These are phyloP conservation scores for Lachnellula arida DNA, from an alignment of 2,329 filamentous ascomycete genomes.

Conservation along the genomic window DNA sequence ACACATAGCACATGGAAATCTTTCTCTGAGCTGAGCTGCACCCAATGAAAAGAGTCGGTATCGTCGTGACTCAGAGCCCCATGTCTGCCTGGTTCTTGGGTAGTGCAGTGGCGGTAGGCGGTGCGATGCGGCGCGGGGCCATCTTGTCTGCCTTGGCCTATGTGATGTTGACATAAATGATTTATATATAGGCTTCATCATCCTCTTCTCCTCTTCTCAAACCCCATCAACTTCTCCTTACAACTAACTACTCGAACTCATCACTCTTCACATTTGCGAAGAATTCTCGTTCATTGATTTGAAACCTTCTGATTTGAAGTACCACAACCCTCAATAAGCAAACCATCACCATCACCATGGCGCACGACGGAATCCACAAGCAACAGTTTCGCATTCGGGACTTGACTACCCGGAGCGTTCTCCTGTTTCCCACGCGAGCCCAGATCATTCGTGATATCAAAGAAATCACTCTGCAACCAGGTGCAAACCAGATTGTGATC, in stretches of 20 bases:
- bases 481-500: conserved; percentile 52
- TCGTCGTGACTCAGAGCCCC: background rate
- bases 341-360: conserved; percentile 15
- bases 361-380: conserved; percentile 25
- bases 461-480: conserved; percentile 47
- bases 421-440: conserved; percentile 57
- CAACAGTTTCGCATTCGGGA: conserved; percentile 53
- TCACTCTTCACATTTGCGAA: background rate
- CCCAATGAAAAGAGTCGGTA: background rate
- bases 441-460: conserved; percentile 58
- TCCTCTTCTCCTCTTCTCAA: background rate
- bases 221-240: background rate
- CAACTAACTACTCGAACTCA: background rate
- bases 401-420: conserved; percentile 56
- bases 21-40: too few species aligned
- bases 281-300: background rate
- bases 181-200: background rate
- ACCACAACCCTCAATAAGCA: background rate
- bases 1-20: too few species aligned
- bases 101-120: too few species aligned
- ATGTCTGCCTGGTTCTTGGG: background rate
- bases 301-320: background rate
- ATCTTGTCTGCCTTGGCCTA: background rate
- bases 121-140: background rate
- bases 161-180: background rate